Percentiles rank a stretch among this genome's conserved stretches.
phyloP scores from a whole-genome alignment of 805 yeast species.

The Jamesozyma spencerorum region DNA sequence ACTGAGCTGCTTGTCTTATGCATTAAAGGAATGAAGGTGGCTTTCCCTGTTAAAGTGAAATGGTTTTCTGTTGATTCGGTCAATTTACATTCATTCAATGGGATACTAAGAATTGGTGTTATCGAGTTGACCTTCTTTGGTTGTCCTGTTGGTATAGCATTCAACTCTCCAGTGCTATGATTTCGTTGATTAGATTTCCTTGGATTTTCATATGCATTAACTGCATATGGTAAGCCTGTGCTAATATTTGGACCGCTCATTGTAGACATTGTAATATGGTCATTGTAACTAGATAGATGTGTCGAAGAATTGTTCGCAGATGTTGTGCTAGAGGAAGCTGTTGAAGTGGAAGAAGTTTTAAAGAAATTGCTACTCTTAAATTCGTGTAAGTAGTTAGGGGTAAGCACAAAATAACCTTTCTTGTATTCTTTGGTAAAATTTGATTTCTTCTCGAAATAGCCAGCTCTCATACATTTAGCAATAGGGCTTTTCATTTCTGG shows the following conservation, averaged over 20 bases:
- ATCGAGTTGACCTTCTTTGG: slow-evolving; percentile 18
- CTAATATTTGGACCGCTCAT: not conserved
- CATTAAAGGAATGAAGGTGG: slow-evolving; percentile 13
- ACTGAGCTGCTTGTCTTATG: slow-evolving; percentile 6
- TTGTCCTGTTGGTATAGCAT: not conserved
- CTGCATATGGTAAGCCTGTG: not conserved
- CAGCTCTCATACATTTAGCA: slow-evolving; percentile 49
- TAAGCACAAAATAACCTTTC: slow-evolving; percentile 56
- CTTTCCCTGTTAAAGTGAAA: slow-evolving; percentile 33
- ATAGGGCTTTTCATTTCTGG: slow-evolving; percentile 45
- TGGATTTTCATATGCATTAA: not conserved
- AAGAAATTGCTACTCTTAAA: slow-evolving; percentile 38
- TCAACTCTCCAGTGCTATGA: not conserved
- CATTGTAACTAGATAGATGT: not conserved
- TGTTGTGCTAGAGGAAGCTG: slow-evolving; percentile 2
- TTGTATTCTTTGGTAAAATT: slow-evolving; percentile 55
- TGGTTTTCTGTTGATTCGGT: slow-evolving; percentile 31
- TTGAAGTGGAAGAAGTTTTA: slow-evolving; percentile 7
- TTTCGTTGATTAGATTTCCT: not conserved
- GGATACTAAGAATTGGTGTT: slow-evolving; percentile 35
- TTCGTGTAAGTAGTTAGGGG: slow-evolving; percentile 60
- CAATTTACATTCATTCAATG: slow-evolving; percentile 31
- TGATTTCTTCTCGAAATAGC: slow-evolving; percentile 50
- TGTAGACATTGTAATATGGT: slow-evolving; percentile 1
- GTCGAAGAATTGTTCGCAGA: not conserved